phyloP scores from a whole-genome alignment of 2,329 filamentous ascomycete genomes.

The Diaporthe caulivora region DNA sequence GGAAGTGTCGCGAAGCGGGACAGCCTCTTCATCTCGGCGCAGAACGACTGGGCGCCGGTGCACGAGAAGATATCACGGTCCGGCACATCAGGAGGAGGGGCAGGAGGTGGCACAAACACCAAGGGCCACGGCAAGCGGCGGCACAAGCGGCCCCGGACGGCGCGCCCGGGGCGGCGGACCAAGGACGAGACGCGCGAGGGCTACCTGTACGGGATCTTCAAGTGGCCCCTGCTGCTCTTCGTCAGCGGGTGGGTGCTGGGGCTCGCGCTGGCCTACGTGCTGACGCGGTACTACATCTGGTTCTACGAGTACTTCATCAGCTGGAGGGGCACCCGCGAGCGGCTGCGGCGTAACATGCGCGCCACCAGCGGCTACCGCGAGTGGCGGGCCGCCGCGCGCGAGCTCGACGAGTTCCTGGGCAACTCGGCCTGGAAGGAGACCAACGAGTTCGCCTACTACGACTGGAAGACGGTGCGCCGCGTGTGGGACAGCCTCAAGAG shows the following conservation, averaged over 20 bases:
- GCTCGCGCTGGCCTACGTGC: conserved; percentile 79
- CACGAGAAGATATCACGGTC: conserved; percentile 71
- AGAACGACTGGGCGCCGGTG: conserved; percentile 96
- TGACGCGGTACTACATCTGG: conserved; percentile 90
- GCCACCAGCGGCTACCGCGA: conserved; percentile 81
- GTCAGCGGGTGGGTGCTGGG: conserved; percentile 85
- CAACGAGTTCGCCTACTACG: conserved; percentile 87
- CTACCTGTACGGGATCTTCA: conserved; percentile 87
- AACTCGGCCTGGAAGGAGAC: conserved; percentile 85
- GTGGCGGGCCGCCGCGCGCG: conserved; percentile 84
- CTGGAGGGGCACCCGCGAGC: conserved; percentile 85
- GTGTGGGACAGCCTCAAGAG: conserved; percentile 82
- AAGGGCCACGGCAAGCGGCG: conserved; percentile 54
- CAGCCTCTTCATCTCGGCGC: conserved; percentile 80
- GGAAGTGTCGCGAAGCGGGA: conserved; percentile 31
- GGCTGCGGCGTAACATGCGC: conserved; percentile 77
- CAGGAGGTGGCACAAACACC: conserved; percentile 52
- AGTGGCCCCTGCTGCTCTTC: conserved; percentile 89
- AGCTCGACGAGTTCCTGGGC: conserved; percentile 84
- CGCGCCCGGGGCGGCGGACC: conserved; percentile 66
- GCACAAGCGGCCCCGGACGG: conserved; percentile 47
- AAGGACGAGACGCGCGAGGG: conserved; percentile 96
- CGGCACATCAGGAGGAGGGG: conserved; percentile 18
- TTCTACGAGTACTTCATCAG: conserved; percentile 92
- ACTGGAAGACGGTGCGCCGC: conserved; percentile 83